Conservation (phyloP, 1,284 basidiomycete species). For the Boletellus deceptivus region DNA sequence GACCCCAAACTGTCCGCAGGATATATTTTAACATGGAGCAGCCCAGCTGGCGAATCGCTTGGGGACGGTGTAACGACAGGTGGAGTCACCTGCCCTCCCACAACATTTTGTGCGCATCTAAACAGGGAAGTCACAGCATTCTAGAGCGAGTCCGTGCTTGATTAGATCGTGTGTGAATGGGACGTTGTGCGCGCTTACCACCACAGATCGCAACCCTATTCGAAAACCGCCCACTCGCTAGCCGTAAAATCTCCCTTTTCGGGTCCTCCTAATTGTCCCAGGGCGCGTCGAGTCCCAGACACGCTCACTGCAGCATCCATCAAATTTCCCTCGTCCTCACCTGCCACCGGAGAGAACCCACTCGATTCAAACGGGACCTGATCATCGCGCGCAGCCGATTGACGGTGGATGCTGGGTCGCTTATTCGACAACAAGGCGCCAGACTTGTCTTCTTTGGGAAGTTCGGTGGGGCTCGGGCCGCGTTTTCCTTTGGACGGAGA, state of each 20-base stretch:
- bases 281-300: conserved; percentile 1
- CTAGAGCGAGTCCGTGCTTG: conserved; percentile 3
- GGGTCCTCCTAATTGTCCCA: conserved; percentile 4
- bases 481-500: conserved; percentile 54
- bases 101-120: conserved; percentile 11
- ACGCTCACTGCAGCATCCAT: conserved; percentile 1
- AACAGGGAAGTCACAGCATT: conserved; percentile 1
- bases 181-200: conserved; percentile 11
- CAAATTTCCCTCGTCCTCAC: conserved; percentile 11
- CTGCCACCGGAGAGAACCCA: conserved; percentile 6
- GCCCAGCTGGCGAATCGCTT: too few relatives aligned
- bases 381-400: conserved; percentile 19
- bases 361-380: conserved; percentile 14
- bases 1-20: neutral
- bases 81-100: neutral
- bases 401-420: conserved; percentile 63
- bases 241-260: conserved; percentile 12
- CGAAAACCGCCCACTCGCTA: conserved; percentile 12
- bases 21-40: too few relatives aligned
- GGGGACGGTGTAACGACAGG: neutral
- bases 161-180: conserved; percentile 7
- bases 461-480: conserved; percentile 68
- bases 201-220: conserved; percentile 6
- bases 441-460: conserved; percentile 56
- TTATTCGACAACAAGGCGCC: conserved; percentile 59